Evolutionary conservation across 371 early-diverging fungal species (phyloP).

Genomic region (Catenaria anguillulae): DNA sequence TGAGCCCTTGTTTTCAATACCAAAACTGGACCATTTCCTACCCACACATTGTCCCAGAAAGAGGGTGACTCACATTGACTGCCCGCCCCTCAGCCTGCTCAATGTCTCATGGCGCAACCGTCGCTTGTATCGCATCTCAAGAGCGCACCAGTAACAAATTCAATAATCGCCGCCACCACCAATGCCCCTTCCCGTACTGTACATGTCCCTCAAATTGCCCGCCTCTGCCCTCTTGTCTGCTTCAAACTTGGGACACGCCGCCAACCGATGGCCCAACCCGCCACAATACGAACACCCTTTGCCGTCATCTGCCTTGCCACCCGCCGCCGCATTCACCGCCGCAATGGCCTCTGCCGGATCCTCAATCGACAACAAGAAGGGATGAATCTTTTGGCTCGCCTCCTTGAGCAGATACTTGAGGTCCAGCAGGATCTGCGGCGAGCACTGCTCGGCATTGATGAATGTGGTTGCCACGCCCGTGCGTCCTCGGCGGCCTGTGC

Average conservation of each 20-base stretch:
- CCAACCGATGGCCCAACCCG: slow-evolving; percentile 85
- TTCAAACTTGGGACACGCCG: slow-evolving; percentile 76
- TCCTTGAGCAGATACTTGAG: slow-evolving; percentile 82
- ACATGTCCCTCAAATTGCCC: neutral
- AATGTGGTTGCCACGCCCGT: slow-evolving; percentile 94
- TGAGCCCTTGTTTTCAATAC: no score
- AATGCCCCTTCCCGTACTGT: neutral
- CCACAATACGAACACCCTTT: slow-evolving; percentile 85
- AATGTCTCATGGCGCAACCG: no score
- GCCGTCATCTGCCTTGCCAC: slow-evolving; percentile 12
- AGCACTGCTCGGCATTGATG: slow-evolving; percentile 60
- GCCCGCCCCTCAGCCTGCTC: no score
- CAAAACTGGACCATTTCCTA: no score
- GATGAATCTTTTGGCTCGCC: slow-evolving; percentile 86
- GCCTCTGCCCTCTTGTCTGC: slow-evolving; percentile 22
- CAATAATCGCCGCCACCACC: neutral
- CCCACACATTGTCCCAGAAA: no score
- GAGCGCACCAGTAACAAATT: no score
- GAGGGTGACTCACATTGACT: no score
- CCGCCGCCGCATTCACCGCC: slow-evolving; percentile 18
- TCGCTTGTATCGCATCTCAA: no score
- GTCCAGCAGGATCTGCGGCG: slow-evolving; percentile 78
- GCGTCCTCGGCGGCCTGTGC: slow-evolving; percentile 96
- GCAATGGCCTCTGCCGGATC: slow-evolving; percentile 66
- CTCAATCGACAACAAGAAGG: slow-evolving; percentile 62